A percentile compares a stretch with the other conserved stretches of the same genome.
Evolutionary conservation across 345 rosid genomes (phyloP).

Genomic region (Microthlaspi erraticum): DNA sequence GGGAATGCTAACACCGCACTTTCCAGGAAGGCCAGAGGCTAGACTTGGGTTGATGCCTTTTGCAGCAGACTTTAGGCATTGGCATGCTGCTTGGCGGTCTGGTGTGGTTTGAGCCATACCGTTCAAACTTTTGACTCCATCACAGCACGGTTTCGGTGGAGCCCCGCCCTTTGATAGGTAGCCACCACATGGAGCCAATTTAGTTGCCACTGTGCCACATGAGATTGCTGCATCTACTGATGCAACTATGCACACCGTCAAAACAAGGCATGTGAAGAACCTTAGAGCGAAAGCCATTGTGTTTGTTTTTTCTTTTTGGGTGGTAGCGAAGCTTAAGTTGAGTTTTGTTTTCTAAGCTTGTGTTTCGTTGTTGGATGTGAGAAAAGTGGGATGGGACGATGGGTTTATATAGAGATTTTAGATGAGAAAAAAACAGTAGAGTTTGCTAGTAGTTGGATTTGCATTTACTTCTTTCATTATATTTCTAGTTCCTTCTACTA

Average conservation of each 20-base stretch:
- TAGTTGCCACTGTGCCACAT: constrained; percentile 46
- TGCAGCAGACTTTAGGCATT: constrained; percentile 50
- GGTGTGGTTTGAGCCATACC: constrained; percentile 49
- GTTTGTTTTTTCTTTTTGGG: constrained; percentile 6
- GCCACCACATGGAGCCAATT: constrained; percentile 40
- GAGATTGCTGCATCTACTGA: constrained; percentile 46
- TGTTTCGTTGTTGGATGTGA: constrained; percentile 35
- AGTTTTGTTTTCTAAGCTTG: constrained; percentile 9
- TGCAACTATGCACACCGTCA: constrained; percentile 35
- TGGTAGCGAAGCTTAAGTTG: neutral
- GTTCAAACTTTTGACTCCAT: constrained; percentile 47
- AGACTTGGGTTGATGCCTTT: neutral
- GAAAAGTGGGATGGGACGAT: constrained; percentile 11
- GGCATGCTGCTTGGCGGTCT: constrained; percentile 60
- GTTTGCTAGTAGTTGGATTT: constrained; percentile 36
- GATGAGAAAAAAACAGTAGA: neutral
- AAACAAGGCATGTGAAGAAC: constrained; percentile 31
- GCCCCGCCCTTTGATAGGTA: constrained; percentile 37
- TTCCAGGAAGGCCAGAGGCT: constrained; percentile 49
- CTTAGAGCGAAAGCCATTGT: constrained; percentile 32
- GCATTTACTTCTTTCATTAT: constrained; percentile 19
- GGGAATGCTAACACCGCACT: constrained; percentile 56
- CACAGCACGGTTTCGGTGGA: constrained; percentile 49
- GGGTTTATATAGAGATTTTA: constrained; percentile 26
- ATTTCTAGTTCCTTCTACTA: neutral